Evolutionary conservation across 768 basidiomycete species (phyloP).

Genomic region (Xerocomellus dryophilus): DNA sequence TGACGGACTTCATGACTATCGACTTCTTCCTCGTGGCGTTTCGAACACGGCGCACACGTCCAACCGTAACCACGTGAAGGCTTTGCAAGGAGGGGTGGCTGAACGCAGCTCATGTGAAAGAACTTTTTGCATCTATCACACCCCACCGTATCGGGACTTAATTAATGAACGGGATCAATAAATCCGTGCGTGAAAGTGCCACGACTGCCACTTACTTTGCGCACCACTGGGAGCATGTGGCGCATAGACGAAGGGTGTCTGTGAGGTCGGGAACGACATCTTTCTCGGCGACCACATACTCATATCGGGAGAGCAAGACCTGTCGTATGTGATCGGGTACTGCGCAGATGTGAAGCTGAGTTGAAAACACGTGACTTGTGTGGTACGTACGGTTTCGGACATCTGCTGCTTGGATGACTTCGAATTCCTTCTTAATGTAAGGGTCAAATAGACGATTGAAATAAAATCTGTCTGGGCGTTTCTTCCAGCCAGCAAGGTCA

Average conservation of each 20-base stretch:
- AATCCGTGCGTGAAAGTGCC: slow-evolving; percentile 13
- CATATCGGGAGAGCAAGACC: slow-evolving; percentile 76
- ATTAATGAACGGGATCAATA: slow-evolving; percentile 25
- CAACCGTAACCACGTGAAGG: slow-evolving; percentile 96
- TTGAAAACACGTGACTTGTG: slow-evolving; percentile 21
- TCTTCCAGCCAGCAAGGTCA: slow-evolving; percentile 91
- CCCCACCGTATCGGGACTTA: slow-evolving; percentile 78
- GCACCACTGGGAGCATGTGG: slow-evolving; percentile 85
- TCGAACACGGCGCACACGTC: slow-evolving; percentile 93
- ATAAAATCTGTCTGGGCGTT: slow-evolving; percentile 92
- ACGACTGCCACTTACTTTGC: slow-evolving; percentile 57
- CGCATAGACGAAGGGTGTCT: slow-evolving; percentile 80
- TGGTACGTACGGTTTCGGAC: slow-evolving; percentile 78
- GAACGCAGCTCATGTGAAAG: slow-evolving; percentile 94
- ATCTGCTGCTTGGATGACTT: slow-evolving; percentile 83
- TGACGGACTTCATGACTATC: slow-evolving; percentile 70
- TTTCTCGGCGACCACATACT: slow-evolving; percentile 94
- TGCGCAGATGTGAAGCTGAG: slow-evolving; percentile 32
- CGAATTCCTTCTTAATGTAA: slow-evolving; percentile 97
- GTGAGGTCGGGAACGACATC: slow-evolving; percentile 90
- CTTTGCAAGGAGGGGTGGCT: slow-evolving; percentile 85
- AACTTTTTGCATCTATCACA: slow-evolving; percentile 90
- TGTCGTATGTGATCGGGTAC: slow-evolving; percentile 82
- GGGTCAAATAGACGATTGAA: slow-evolving; percentile 95
- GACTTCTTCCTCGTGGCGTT: slow-evolving; percentile 81